Base-by-base conservation (phyloP, 805 yeast genomes). In the Metschnikowia lunata region DNA sequence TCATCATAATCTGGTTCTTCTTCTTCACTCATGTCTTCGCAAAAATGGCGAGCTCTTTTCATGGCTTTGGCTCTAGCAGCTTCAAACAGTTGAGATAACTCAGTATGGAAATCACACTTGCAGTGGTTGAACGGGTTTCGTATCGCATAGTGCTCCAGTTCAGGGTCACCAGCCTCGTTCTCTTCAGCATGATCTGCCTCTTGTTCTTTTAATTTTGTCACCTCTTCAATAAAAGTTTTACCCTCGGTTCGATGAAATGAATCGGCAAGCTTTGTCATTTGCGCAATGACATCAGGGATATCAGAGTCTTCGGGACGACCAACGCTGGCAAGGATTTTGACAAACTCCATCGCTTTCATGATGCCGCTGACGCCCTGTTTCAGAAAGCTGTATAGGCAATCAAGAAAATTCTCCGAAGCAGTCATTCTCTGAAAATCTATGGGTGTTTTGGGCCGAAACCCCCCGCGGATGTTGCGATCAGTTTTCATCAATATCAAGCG, bases 211-310 rank as follows among this genome's bases (percentile, higher is more conserved):
- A 40, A 23, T 23, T 39, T 39, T 3, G 43, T 95, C 79, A 89
- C 83, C 75, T 87, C 82, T 50, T 83, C 83, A 29, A 88, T 75
- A 50, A 88, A 86, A 34, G 81, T 78, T 50, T 76, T 75, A n/a
- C 95, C 96, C 49, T 85, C 87, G 57, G 82, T 83, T 52, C 78
- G 79, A 54, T 88, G 71, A 26, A 89, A 62, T 56, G 88, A 95
- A 52, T 88, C 95, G 0, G 96, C 93, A 35, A 89, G 64, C 30
- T 47, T 59, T 14, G 47, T 39, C 52, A 48, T 48, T 26, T 39
- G 43, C 11, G 42, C 49, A 1, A 45, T 39, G 26, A 48, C 41
- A 26, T 43, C 40, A 6, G 44, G 39, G 13, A 36, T 31, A n/a
- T 27, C 42, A 12, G 13, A 31, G 7, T 34, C 33, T 7, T 39